Evolutionary conservation across 1,284 basidiomycete genomes (phyloP), one percentile per base, ranked within the genome.

Genomic region (Takashimella koratensis): DNA sequence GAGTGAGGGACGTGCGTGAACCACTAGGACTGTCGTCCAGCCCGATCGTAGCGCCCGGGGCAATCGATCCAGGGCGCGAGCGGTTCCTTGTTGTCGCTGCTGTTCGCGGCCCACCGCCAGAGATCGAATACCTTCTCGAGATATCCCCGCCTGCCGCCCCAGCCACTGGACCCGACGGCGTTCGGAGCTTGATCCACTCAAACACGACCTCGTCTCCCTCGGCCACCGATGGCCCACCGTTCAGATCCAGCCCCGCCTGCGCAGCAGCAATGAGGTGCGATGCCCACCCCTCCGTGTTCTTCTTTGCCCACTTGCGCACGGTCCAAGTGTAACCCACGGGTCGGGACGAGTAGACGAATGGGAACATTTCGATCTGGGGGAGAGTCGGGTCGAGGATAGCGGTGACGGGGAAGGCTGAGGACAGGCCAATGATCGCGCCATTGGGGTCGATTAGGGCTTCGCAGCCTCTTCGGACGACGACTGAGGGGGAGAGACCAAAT

Each of bases 261-360:
- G 67, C 65, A 23, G 73, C 71, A 12, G 71, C 71, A 12, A 68
- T 63, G 3, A 75, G 53, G 43, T 71, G 67, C 2, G 65, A 63
- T 1, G 67, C 66, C 71, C 71, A 72, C 5, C 68, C 66, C 21
- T 72, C 68, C 21, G 58, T 51, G 56, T 71, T 73, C 53, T 62
- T 83, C 70, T 88, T 91, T 46, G 87, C 77, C 90, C 91, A 95
- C 56, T 79, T 80, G 51, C 84, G 79, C 19, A 92, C 84, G 4
- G 87, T 80, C 89, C 90, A 95, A 3, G 88, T 83, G 64, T 94
- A 93, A 64, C 70, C 73, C 5, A 74, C 54, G 6, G 75, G 71
- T 39, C 75, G 65, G n/a, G 53, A 52, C 0, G 65, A 66, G 3
- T 65, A 63, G 19, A 39, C 13, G 49, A 54, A 27, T 41, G 56